Conservation (phyloP, 1,139 yeast genomes). For the Scheffersomyces insectosa region DNA sequence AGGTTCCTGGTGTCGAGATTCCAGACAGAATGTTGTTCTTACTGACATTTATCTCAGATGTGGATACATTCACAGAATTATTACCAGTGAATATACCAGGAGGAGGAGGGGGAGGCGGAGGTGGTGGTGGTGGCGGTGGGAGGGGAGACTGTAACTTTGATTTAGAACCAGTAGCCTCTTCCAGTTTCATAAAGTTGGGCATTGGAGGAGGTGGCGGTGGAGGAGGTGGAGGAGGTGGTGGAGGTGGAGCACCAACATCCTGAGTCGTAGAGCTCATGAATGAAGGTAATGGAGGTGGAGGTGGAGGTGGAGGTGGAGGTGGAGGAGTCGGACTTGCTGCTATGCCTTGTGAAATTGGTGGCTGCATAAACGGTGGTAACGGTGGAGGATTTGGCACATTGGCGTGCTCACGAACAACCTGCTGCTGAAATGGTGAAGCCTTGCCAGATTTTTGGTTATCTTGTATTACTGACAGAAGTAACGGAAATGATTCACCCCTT, state of each 20-base stretch:
- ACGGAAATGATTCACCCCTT: too few relatives aligned
- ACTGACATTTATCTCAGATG: slow-evolving; percentile 1
- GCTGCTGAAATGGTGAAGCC: too few relatives aligned
- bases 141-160: slow-evolving; percentile 25
- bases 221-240: slow-evolving; percentile 17
- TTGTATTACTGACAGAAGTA: too few relatives aligned
- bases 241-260: not conserved
- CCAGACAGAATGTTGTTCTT: slow-evolving; percentile 12
- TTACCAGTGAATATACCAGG: not conserved
- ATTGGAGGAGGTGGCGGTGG: slow-evolving; percentile 41
- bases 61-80: slow-evolving; percentile 11
- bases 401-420: too few relatives aligned
- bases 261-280: slow-evolving; percentile 3
- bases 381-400: slow-evolving; percentile 1
- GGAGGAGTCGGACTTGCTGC: slow-evolving; percentile 12
- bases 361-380: not conserved
- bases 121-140: slow-evolving; percentile 19
- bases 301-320: slow-evolving; percentile 24
- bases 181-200: slow-evolving; percentile 16
- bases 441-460: too few relatives aligned
- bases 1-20: not conserved
- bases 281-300: slow-evolving; percentile 27
- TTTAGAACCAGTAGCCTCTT: slow-evolving; percentile 12
- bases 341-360: too few relatives aligned
- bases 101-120: slow-evolving; percentile 14